phyloP scores from a whole-genome alignment of 768 basidiomycete species.

The Naematelia aurantialba region DNA sequence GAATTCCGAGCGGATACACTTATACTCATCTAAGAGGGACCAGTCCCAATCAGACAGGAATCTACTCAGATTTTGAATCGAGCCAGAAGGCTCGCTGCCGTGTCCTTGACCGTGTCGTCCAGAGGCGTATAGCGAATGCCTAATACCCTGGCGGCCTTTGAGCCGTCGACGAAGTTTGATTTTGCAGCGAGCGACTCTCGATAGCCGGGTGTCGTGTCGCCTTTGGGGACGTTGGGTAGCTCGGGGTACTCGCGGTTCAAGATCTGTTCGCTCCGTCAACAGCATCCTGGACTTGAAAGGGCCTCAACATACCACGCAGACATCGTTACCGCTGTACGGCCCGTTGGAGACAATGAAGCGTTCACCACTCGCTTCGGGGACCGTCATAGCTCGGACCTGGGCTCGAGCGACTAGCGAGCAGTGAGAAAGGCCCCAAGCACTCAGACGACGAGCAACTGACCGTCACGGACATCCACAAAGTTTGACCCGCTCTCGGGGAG shows the following conservation, averaged over 20 bases:
- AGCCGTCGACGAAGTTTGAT: conserved; percentile 16
- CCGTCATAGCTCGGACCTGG: conserved; percentile 57
- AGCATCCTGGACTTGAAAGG: too few species aligned
- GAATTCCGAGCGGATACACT: too few species aligned
- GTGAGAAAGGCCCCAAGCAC: not conserved
- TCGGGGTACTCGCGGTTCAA: conserved; percentile 24
- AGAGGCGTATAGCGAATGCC: conserved; percentile 22
- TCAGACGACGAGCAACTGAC: not conserved
- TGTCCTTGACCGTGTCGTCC: conserved; percentile 29
- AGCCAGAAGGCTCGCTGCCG: conserved; percentile 28
- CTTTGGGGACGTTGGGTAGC: conserved; percentile 18
- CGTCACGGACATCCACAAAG: conserved; percentile 36
- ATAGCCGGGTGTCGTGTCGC: conserved; percentile 10
- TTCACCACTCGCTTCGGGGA: conserved; percentile 57
- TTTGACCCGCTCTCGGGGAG: conserved; percentile 23
- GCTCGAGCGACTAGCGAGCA: conserved; percentile 55
- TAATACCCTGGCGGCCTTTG: conserved; percentile 20
- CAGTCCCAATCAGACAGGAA: too few species aligned
- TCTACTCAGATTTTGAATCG: conserved; percentile 33
- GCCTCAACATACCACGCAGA: conserved; percentile 18
- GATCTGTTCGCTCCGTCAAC: too few species aligned
- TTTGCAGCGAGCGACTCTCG: conserved; percentile 11
- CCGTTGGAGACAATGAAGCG: conserved; percentile 55
- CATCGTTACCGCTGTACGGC: conserved; percentile 33
- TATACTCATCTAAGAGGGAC: too few species aligned